These are phyloP conservation scores for Arachnomyces sp. DNA, from an alignment of 2,329 filamentous ascomycete genomes.

Conservation along the genomic window DNA sequence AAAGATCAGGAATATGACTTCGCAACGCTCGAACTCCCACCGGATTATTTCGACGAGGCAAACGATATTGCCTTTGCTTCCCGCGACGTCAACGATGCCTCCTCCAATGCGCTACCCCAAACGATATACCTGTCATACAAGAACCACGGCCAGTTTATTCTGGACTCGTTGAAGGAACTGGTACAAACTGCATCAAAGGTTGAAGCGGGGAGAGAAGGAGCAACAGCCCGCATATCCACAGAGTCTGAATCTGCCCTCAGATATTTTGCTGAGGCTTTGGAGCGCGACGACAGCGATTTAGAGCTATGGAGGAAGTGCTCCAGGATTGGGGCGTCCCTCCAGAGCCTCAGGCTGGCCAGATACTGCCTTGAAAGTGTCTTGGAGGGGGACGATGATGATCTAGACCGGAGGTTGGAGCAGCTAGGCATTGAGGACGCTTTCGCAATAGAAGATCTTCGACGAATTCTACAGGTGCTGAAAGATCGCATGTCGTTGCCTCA, in stretches of 20 bases:
- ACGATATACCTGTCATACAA: conserved; percentile 91
- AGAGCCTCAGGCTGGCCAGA: conserved; percentile 50
- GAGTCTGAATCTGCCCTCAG: conserved; percentile 37
- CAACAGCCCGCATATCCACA: conserved; percentile 21
- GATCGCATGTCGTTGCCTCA: conserved; percentile 49
- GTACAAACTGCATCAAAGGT: conserved; percentile 18
- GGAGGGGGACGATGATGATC: conserved; percentile 51
- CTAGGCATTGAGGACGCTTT: conserved; percentile 51
- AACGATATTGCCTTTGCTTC: conserved; percentile 32
- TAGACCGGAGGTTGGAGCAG: conserved; percentile 46
- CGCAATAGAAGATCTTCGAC: conserved; percentile 43
- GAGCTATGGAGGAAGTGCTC: conserved; percentile 56
- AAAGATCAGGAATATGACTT: conserved; percentile 50
- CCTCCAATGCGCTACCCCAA: conserved; percentile 73
- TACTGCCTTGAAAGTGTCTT: conserved; percentile 57
- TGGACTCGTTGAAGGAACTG: conserved; percentile 62
- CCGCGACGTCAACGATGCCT: conserved; percentile 59
- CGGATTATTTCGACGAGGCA: conserved; percentile 33
- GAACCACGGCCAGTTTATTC: conserved; percentile 82
- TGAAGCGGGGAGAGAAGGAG: conserved; percentile 13
- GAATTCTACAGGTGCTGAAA: conserved; percentile 42
- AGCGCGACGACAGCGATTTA: conserved; percentile 56
- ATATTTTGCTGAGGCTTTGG: conserved; percentile 54
- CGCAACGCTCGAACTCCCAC: conserved; percentile 29
- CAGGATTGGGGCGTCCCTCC: conserved; percentile 48